These are phyloP conservation scores for Sugiyamaella qingdaonensis DNA, from an alignment of 805 yeast genomes.

Conservation along the genomic window DNA sequence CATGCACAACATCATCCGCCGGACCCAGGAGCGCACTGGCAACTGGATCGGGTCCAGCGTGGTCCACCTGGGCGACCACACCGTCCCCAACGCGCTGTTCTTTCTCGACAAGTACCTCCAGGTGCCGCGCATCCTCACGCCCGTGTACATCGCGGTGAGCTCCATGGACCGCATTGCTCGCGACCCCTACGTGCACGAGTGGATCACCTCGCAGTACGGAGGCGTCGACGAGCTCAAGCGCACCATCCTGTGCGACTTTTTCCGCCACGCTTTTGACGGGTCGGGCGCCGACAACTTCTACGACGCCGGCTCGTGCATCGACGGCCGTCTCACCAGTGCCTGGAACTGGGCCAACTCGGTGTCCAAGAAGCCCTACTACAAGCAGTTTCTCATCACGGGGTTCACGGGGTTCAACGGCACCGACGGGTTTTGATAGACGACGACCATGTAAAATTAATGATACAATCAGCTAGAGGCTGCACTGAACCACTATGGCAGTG, in stretches of 20 bases:
- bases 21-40: constrained; percentile 58
- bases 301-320: constrained; percentile 81
- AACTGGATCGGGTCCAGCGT: constrained; percentile 79
- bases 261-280: constrained; percentile 64
- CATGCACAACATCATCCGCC: constrained; percentile 65
- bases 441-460: neutral
- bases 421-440: constrained; percentile 34
- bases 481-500: too few relatives aligned
- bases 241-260: constrained; percentile 46
- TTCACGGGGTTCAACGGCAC: constrained; percentile 72
- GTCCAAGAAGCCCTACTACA: constrained; percentile 60
- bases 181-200: constrained; percentile 46
- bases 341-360: constrained; percentile 80
- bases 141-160: constrained; percentile 57
- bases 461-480: too few relatives aligned
- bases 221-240: constrained; percentile 49
- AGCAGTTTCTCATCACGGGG: constrained; percentile 60
- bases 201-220: constrained; percentile 57
- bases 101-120: constrained; percentile 77
- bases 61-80: constrained; percentile 76
- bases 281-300: constrained; percentile 81
- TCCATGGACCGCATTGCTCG: constrained; percentile 50
- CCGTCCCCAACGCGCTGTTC: constrained; percentile 78
- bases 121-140: constrained; percentile 71
- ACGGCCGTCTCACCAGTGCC: constrained; percentile 74